A percentile compares a stretch with the other conserved stretches of the same genome.
Conservation (phyloP, 2,329 filamentous ascomycete species). For the Penicillium sp. region DNA sequence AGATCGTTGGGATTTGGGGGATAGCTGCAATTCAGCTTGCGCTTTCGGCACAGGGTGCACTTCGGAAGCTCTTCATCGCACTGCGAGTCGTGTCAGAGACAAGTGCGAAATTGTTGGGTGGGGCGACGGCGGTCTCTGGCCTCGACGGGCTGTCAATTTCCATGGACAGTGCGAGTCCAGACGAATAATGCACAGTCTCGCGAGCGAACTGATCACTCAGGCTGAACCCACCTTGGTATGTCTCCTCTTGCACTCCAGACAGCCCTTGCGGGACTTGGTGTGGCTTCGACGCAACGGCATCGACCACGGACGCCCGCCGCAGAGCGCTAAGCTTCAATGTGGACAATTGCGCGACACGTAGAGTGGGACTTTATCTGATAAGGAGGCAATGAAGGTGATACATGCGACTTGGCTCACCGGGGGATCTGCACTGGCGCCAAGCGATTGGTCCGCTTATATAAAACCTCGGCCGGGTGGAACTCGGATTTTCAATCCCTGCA, state of each 20-base stretch:
- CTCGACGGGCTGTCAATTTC: background rate
- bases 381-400: background rate
- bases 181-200: too few relatives aligned
- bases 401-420: conserved; percentile 1
- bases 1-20: conserved; percentile 21
- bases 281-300: conserved; percentile 37
- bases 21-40: conserved; percentile 39
- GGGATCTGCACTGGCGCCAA: conserved; percentile 5
- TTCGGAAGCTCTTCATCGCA: conserved; percentile 39
- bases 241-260: conserved; percentile 40
- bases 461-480: background rate
- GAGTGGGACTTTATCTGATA: background rate
- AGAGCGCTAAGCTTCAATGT: background rate
- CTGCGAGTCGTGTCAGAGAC: conserved; percentile 19
- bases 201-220: background rate
- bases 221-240: conserved; percentile 37
- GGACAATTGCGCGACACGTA: background rate
- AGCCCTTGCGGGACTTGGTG: conserved; percentile 42
- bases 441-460: conserved; percentile 3
- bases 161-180: background rate
- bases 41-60: conserved; percentile 38
- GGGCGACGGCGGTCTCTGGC: background rate
- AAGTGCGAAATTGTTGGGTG: background rate
- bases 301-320: background rate
- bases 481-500: background rate